These are phyloP conservation scores for Globisporangium solare DNA, from an alignment of 352 stramenopile genomes.

Conservation along the genomic window DNA sequence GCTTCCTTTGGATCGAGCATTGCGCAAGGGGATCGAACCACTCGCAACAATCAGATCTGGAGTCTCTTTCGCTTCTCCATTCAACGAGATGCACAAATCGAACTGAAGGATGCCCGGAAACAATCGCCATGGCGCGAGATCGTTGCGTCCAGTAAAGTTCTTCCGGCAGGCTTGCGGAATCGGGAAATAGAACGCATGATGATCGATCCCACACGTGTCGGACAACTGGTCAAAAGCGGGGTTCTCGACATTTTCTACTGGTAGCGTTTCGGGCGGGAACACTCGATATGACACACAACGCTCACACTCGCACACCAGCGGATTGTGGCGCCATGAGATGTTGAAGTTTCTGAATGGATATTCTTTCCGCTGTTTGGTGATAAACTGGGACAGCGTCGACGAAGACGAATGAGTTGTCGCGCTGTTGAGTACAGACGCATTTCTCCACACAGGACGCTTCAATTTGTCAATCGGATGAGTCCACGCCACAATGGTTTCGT, in stretches of 20 bases:
- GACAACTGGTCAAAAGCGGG: neutral
- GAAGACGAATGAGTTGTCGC: conserved; percentile 9
- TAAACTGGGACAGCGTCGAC: conserved; percentile 20
- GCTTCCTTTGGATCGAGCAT: conserved; percentile 16
- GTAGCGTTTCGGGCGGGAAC: conserved; percentile 2
- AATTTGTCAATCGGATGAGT: conserved; percentile 71
- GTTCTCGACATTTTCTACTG: conserved; percentile 1
- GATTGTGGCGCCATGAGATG: conserved; percentile 69
- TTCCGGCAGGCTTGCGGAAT: conserved; percentile 71
- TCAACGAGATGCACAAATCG: conserved; percentile 70
- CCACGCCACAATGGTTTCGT: conserved; percentile 65
- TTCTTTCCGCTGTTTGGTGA: conserved; percentile 54
- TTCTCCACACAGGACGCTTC: conserved; percentile 29
- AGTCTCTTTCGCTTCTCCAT: conserved; percentile 58
- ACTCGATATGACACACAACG: conserved; percentile 33
- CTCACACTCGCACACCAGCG: conserved; percentile 40
- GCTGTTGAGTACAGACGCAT: conserved; percentile 11
- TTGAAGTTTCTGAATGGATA: conserved; percentile 76
- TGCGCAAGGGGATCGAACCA: conserved; percentile 44
- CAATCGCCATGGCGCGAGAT: conserved; percentile 70
- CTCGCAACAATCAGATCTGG: conserved; percentile 63
- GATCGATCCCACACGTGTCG: conserved; percentile 56
- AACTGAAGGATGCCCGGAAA: conserved; percentile 73
- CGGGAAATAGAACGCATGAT: conserved; percentile 81
- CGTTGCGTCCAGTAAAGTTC: conserved; percentile 69